Conservation (phyloP, 1,284 basidiomycete genomes). For the Moesziomyces aphidis region DNA sequence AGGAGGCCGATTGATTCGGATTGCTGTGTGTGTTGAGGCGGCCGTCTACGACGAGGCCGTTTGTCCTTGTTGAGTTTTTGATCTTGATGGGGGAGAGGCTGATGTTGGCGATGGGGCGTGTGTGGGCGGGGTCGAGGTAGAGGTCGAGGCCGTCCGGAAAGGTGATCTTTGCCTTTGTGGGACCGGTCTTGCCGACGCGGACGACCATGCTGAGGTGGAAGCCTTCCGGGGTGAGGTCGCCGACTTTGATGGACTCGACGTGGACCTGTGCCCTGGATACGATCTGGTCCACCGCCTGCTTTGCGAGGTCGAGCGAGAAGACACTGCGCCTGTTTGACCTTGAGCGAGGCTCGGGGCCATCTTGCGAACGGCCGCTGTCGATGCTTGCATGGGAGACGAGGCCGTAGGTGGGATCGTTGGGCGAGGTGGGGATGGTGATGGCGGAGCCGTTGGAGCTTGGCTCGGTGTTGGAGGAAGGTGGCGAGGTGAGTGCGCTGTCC, state of each 20-base stretch:
- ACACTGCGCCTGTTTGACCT: conserved; percentile 5
- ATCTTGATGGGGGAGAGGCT: conserved; percentile 34
- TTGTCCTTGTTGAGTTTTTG: conserved; percentile 17
- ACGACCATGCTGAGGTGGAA: conserved; percentile 27
- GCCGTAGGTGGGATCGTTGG: conserved; percentile 1
- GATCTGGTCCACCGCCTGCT: conserved; percentile 39
- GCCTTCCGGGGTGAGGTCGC: conserved; percentile 22
- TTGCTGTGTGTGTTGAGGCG: conserved; percentile 1
- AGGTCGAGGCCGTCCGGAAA: conserved; percentile 47
- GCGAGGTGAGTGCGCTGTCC: not conserved
- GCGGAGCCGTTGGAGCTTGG: conserved; percentile 7
- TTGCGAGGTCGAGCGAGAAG: conserved; percentile 35
- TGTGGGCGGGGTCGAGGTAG: conserved; percentile 25
- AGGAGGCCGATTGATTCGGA: not conserved
- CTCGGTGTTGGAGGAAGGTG: conserved; percentile 8
- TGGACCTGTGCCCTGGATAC: conserved; percentile 32
- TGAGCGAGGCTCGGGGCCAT: not conserved
- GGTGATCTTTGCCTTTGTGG: conserved; percentile 46
- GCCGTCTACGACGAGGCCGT: conserved; percentile 27
- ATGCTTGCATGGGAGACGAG: conserved; percentile 12
- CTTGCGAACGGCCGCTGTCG: conserved; percentile 3
- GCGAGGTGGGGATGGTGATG: conserved; percentile 2
- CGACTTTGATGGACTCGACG: conserved; percentile 29
- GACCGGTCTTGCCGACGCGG: conserved; percentile 36
- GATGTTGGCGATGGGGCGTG: conserved; percentile 22